These are phyloP conservation scores for Trichoderma pleuroti DNA, from an alignment of 2,329 filamentous ascomycete genomes.

Conservation along the genomic window DNA sequence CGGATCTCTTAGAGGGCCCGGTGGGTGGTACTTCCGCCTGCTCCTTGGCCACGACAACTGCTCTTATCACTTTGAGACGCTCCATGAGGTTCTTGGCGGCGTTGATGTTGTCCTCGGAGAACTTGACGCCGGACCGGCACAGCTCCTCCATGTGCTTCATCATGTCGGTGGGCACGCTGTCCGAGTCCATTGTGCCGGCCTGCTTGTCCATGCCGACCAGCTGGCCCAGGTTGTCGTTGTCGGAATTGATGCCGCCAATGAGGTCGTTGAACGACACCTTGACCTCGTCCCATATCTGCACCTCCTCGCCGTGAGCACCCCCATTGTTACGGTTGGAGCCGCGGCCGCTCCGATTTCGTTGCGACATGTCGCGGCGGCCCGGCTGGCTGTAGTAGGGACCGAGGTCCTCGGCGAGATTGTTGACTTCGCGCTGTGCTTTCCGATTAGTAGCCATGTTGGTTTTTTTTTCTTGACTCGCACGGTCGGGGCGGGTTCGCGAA, in stretches of 20 bases:
- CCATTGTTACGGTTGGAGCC: constrained; percentile 44
- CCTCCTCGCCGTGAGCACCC: constrained; percentile 42
- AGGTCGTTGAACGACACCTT: constrained; percentile 40
- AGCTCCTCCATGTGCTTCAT: constrained; percentile 43
- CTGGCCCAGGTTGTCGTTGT: constrained; percentile 40
- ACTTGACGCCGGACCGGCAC: constrained; percentile 42
- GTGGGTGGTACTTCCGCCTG: constrained; percentile 34
- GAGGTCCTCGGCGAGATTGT: constrained; percentile 34
- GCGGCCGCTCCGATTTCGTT: constrained; percentile 44
- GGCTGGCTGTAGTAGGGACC: constrained; percentile 33
- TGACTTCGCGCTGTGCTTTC: constrained; percentile 33
- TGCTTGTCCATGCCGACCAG: constrained; percentile 41
- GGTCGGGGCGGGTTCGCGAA: constrained; percentile 12
- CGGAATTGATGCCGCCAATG: constrained; percentile 39
- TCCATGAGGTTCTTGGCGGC: constrained; percentile 39
- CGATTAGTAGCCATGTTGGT: constrained; percentile 35
- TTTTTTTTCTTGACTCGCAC: not conserved
- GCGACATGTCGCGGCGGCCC: constrained; percentile 35
- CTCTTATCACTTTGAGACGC: constrained; percentile 41
- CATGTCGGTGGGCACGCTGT: constrained; percentile 36
- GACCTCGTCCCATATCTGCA: constrained; percentile 41
- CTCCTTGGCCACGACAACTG: constrained; percentile 44
- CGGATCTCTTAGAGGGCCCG: constrained; percentile 30
- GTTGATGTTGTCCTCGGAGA: constrained; percentile 37
- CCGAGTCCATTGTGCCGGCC: constrained; percentile 37